A percentile compares a stretch with the other conserved stretches of the same genome.
Evolutionary conservation across 140 eudicot species (phyloP).

Genomic region (Erigeron philadelphicus): DNA sequence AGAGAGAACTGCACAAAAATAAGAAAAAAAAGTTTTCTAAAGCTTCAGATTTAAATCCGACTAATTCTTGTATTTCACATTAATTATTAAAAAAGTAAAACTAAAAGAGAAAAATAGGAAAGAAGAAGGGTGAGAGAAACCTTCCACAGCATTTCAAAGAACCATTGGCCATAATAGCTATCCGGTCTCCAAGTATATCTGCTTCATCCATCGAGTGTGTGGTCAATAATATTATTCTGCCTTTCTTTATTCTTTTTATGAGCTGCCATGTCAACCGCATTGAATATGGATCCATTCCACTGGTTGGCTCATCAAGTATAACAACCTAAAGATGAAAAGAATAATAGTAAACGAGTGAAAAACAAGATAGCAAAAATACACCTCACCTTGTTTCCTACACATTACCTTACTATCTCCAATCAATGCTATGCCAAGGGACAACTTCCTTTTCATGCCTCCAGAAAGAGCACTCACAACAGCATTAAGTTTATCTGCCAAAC

Average conservation of each 20-base stretch:
- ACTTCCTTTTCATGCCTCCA: conserved; percentile 97
- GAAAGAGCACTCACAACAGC: conserved; percentile 80
- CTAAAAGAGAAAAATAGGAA: neutral
- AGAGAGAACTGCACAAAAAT: conserved; percentile 66
- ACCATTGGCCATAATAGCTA: conserved; percentile 99
- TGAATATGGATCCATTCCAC: conserved; percentile 99
- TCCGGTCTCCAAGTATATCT: conserved; percentile 94
- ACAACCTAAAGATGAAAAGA: conserved; percentile 41
- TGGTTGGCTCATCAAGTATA: conserved; percentile 97
- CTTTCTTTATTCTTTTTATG: conserved; percentile 80
- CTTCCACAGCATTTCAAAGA: conserved; percentile 98
- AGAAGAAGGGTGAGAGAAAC: conserved; percentile 34
- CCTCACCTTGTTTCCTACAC: conserved; percentile 9
- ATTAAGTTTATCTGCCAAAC: conserved; percentile 85
- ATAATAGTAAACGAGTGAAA: conserved; percentile 6
- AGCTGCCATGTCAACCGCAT: conserved; percentile 98
- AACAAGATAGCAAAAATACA: neutral
- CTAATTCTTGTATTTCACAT: conserved; percentile 6
- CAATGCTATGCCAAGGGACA: conserved; percentile 92
- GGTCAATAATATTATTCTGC: conserved; percentile 77
- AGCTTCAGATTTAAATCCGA: neutral
- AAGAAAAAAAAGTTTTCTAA: conserved; percentile 8
- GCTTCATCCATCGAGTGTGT: conserved; percentile 99
- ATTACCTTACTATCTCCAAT: conserved; percentile 93
- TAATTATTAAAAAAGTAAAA: neutral